These are phyloP conservation scores for Logfia minima DNA, from an alignment of 129 eudicot species.

Conservation along the genomic window DNA sequence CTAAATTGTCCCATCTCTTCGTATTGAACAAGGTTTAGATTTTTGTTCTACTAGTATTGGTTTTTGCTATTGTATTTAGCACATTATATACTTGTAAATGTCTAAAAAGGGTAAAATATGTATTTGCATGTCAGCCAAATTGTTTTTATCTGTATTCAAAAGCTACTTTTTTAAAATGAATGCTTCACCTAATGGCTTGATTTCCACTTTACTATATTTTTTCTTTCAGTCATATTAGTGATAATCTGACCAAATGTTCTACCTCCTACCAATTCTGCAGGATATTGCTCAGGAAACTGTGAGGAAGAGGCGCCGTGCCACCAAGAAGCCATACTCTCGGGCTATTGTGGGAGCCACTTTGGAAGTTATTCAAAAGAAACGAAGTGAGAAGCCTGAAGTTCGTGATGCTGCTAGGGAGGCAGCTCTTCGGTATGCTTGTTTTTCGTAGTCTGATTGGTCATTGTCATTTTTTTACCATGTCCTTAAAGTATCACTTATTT, in stretches of 20 bases:
- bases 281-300: slow-evolving; percentile 62
- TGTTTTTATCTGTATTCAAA: neutral
- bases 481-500: neutral
- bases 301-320: slow-evolving; percentile 61
- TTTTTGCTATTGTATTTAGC: no score
- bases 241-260: neutral
- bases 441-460: neutral
- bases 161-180: neutral
- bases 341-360: slow-evolving; percentile 69
- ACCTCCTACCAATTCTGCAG: slow-evolving; percentile 11
- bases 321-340: slow-evolving; percentile 63
- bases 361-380: slow-evolving; percentile 65
- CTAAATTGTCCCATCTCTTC: no score
- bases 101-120: neutral
- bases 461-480: neutral
- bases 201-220: neutral
- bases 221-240: neutral
- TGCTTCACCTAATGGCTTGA: neutral
- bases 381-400: slow-evolving; percentile 65
- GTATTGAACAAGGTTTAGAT: no score
- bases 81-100: no score
- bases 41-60: no score
- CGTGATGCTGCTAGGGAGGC: slow-evolving; percentile 81
- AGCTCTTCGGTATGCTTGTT: slow-evolving; percentile 44
- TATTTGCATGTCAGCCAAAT: neutral